These are phyloP conservation scores for Bothriochloa decipiens DNA, from an alignment of 176 grass and related monocot species.

Conservation along the genomic window DNA sequence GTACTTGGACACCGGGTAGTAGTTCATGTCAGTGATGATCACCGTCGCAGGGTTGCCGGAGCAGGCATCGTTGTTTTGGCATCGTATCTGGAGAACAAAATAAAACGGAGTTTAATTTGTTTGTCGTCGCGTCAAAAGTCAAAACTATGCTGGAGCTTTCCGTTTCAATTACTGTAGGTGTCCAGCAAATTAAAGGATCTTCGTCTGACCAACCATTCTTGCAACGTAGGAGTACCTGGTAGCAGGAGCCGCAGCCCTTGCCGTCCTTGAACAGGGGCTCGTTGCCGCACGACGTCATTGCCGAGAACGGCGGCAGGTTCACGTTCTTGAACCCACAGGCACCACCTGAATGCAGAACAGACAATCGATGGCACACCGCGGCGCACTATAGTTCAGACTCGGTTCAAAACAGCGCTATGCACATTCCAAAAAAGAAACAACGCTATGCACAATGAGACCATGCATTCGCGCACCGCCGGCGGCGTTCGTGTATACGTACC, in stretches of 20 bases:
- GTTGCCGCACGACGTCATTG: conserved; percentile 72
- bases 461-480: not conserved
- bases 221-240: conserved; percentile 35
- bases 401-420: not conserved
- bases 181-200: not conserved
- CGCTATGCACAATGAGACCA: not conserved
- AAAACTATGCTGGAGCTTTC: not conserved
- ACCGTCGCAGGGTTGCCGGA: conserved; percentile 68
- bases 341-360: conserved; percentile 35
- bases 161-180: not conserved
- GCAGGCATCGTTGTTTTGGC: conserved; percentile 46
- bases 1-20: conserved; percentile 51
- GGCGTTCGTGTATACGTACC: conserved; percentile 19
- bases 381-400: not conserved
- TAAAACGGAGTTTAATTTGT: too few relatives aligned
- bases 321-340: conserved; percentile 69
- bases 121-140: not conserved
- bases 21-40: conserved; percentile 74
- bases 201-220: not conserved
- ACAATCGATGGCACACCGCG: not conserved
- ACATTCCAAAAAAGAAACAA: too few relatives aligned
- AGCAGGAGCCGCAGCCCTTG: conserved; percentile 73
- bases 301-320: conserved; percentile 49
- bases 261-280: conserved; percentile 58
- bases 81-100: conserved; percentile 50